A percentile compares a stretch with the other conserved stretches of the same genome.
These are phyloP conservation scores for Alternaria infectoria DNA, from an alignment of 2,329 filamentous ascomycete genomes.

Conservation along the genomic window DNA sequence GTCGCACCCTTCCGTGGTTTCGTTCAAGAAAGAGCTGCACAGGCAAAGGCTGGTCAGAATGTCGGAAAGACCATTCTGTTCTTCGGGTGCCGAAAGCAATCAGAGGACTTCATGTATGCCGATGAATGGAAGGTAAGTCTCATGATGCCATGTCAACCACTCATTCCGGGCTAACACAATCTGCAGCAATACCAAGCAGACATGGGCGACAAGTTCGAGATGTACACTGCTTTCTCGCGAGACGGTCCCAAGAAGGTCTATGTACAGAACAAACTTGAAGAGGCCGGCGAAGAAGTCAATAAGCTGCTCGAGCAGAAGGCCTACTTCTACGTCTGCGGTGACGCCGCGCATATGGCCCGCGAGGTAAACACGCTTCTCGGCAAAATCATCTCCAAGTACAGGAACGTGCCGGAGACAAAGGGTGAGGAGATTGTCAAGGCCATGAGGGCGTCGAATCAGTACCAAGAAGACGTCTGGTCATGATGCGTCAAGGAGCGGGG, in stretches of 20 bases:
- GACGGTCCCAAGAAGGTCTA: slow-evolving; percentile 89
- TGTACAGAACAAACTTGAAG: slow-evolving; percentile 90
- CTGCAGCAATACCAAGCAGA: slow-evolving; percentile 78
- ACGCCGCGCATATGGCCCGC: slow-evolving; percentile 95
- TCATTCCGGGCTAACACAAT: slow-evolving; percentile 17
- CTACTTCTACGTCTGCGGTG: slow-evolving; percentile 97
- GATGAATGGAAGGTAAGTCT: slow-evolving; percentile 86
- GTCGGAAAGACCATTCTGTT: slow-evolving; percentile 91
- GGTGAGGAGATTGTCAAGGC: slow-evolving; percentile 96
- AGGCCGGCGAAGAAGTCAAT: slow-evolving; percentile 83
- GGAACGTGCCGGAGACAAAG: slow-evolving; percentile 82
- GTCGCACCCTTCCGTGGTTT: slow-evolving; percentile 96
- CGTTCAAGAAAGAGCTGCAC: slow-evolving; percentile 88
- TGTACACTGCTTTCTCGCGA: slow-evolving; percentile 95
- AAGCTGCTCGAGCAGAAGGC: slow-evolving; percentile 84
- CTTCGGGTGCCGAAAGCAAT: slow-evolving; percentile 87
- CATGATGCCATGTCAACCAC: slow-evolving; percentile 9
- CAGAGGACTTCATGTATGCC: slow-evolving; percentile 92
- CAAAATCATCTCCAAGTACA: slow-evolving; percentile 84
- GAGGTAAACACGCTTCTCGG: slow-evolving; percentile 88
- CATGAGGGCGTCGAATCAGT: slow-evolving; percentile 93
- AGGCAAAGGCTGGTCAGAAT: slow-evolving; percentile 77
- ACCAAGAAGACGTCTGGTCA: slow-evolving; percentile 83
- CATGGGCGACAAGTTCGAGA: slow-evolving; percentile 86
- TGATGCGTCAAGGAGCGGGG: slow-evolving; percentile 36